Evolutionary conservation across 768 basidiomycete species (phyloP).

Genomic region (Russula sp.): DNA sequence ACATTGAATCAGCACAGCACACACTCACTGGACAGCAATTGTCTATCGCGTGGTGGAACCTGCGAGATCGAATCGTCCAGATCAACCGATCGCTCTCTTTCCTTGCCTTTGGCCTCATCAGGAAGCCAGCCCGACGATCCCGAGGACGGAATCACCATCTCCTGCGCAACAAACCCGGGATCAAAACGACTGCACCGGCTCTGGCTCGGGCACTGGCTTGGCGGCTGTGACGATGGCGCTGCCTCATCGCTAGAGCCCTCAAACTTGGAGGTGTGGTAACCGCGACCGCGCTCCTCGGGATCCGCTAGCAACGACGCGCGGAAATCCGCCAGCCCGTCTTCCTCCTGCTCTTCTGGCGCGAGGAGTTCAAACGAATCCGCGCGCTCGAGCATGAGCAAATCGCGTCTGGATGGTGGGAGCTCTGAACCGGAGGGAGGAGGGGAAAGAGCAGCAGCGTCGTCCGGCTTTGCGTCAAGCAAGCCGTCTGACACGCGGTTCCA

Average conservation of each 20-base stretch:
- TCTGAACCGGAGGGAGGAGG: neutral
- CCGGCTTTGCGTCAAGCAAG: slow-evolving; percentile 13
- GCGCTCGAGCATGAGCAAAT: neutral
- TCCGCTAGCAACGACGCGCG: neutral
- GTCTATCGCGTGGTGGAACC: neutral
- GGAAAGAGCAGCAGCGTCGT: neutral
- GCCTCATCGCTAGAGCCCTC: neutral
- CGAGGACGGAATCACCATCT: neutral
- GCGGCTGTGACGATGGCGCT: neutral
- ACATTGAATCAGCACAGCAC: neutral
- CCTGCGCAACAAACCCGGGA: neutral
- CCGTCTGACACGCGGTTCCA: slow-evolving; percentile 21
- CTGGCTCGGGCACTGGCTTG: neutral
- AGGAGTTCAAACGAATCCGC: slow-evolving; percentile 8
- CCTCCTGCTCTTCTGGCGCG: slow-evolving; percentile 10
- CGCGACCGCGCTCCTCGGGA: neutral
- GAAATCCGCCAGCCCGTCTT: neutral
- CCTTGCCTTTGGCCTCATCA: neutral
- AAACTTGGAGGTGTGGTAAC: neutral
- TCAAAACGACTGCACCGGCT: neutral
- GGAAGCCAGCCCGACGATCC: neutral
- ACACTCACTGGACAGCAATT: neutral
- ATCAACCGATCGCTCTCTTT: neutral
- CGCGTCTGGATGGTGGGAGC: neutral
- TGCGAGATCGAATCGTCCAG: neutral